Percentiles rank a stretch among this genome's conserved stretches.
Evolutionary conservation across 805 yeast species (phyloP).

Genomic region (Cyberlindnera mississippiensis): DNA sequence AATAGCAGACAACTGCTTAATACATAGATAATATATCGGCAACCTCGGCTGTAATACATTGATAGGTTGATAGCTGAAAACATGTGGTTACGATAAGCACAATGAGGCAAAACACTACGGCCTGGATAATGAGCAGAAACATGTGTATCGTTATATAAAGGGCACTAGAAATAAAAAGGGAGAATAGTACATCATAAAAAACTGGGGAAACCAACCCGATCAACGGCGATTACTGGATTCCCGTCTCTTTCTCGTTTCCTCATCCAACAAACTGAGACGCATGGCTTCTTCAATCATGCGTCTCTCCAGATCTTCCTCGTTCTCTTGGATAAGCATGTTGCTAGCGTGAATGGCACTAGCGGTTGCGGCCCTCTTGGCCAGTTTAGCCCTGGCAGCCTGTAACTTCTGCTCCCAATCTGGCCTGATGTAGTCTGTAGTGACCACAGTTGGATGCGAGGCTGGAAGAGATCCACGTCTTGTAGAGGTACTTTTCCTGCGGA

Average conservation of each 20-base stretch:
- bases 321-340: constrained; percentile 52
- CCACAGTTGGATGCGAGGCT: constrained; percentile 62
- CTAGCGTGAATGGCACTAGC: constrained; percentile 93
- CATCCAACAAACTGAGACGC: constrained; percentile 67
- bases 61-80: too few relatives aligned
- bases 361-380: constrained; percentile 87
- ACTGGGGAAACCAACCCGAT: not conserved
- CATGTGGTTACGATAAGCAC: too few relatives aligned
- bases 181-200: not conserved
- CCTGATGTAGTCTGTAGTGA: constrained; percentile 76
- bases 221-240: constrained; percentile 22
- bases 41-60: too few relatives aligned
- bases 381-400: constrained; percentile 63
- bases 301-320: constrained; percentile 52
- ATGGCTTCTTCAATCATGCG: constrained; percentile 84
- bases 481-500: constrained; percentile 7
- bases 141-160: too few relatives aligned
- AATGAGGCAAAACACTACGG: too few relatives aligned
- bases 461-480: constrained; percentile 54
- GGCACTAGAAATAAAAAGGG: not conserved
- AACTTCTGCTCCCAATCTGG: constrained; percentile 91
- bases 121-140: too few relatives aligned
- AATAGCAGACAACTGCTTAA: too few relatives aligned
- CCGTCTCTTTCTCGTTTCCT: constrained; percentile 47
- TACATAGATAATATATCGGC: too few relatives aligned